These are phyloP conservation scores for Colletotrichum sp. DNA, from an alignment of 2,329 filamentous ascomycete species.

Conservation along the genomic window DNA sequence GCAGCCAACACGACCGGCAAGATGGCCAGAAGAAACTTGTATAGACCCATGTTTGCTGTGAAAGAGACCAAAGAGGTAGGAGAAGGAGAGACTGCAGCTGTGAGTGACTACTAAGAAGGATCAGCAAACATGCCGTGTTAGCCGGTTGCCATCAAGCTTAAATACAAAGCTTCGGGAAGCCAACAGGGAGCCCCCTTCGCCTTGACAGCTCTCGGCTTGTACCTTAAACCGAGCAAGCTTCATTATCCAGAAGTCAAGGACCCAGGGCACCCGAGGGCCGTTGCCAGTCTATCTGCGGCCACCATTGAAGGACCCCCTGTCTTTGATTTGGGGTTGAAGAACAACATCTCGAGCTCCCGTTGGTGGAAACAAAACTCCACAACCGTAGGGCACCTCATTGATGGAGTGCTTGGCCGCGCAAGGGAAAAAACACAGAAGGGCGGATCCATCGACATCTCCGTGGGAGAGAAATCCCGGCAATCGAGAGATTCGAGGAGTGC, in stretches of 20 bases:
- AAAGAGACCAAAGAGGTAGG: background rate
- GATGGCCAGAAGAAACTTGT: constrained; percentile 17
- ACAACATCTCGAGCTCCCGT: background rate
- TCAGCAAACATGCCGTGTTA: background rate
- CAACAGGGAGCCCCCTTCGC: background rate
- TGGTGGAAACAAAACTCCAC: constrained; percentile 16
- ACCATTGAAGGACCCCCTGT: background rate
- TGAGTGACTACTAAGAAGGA: background rate
- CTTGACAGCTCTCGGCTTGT: background rate
- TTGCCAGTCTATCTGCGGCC: constrained; percentile 1
- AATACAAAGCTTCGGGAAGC: constrained; percentile 8
- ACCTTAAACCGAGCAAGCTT: background rate
- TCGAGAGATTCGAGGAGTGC: constrained; percentile 8
- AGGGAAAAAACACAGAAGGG: background rate
- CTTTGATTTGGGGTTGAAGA: background rate
- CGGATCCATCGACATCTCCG: constrained; percentile 5
- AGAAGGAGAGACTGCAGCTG: constrained; percentile 5
- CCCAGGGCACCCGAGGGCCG: background rate
- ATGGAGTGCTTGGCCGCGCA: constrained; percentile 1
- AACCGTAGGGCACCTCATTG: background rate
- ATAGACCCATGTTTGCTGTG: constrained; percentile 12
- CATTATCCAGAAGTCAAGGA: background rate
- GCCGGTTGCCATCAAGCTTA: constrained; percentile 15
- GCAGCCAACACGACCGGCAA: constrained; percentile 25
- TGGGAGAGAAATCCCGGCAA: constrained; percentile 11